Evolutionary conservation across 768 basidiomycete species (phyloP), one percentile per base, ranked within the genome.

Genomic region (Lentinula edodes): DNA sequence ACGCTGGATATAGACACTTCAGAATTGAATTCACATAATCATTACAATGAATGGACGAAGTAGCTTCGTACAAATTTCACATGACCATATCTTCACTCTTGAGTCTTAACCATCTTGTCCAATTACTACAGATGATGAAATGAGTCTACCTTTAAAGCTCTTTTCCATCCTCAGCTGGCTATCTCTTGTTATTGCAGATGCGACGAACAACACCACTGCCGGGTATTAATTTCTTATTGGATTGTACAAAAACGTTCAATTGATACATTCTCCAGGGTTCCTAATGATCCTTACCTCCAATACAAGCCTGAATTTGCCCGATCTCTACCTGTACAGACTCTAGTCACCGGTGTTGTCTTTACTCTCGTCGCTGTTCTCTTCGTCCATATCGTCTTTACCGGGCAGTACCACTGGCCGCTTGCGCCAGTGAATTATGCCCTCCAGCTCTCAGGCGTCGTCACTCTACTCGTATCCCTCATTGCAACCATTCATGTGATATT

Each of bases 401-500:
- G 89, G 0, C 93, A 96, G 70, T 98, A 96, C 65, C 97, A 99
- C 73, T 92, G 90, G 83, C 93, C 94, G 0, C 87, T 99, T 43
- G 93, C 95, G 0, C 90, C 88, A 6, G 83, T 91, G 68, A 99
- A 99, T 76, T 99, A 92, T 73, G 79, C 87, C 58, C 85, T 98
- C 38, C 97, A 98, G 71, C 71, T 98, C 12, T 85, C 87, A 2
- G 93, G 91, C 7, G 93, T 95, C 32, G 77, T 83, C 38, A 87
- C 90, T 3, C 85, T 96, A 20, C 82, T 97, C 61, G 81, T 89
- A 39, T 89, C 88, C 15, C 80, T 90, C 58, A 81, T 87, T 52
- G 90, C 91, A 8, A 92, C 90, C 1, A 78, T 95, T 52, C 83
- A 86, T 69, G 83, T 94, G 65, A 81, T 96, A 18, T 78, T 96